Conservation (phyloP, 176 grass and related monocot genomes). For the Alopecurus myosuroides region DNA sequence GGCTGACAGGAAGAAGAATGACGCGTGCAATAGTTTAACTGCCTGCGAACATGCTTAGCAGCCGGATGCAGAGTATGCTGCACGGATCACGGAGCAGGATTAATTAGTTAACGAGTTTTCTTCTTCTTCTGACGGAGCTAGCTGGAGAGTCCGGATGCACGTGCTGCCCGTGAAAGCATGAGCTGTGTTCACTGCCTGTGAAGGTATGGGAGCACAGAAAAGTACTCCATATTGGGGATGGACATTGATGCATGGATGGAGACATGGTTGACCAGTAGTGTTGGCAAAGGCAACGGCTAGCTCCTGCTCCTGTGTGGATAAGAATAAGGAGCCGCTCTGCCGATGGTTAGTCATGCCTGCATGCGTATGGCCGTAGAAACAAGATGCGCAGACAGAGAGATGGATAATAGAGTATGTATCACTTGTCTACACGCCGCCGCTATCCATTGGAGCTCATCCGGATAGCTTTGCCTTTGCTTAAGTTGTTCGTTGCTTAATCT, state of each 20-base stretch:
- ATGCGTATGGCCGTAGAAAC: background rate
- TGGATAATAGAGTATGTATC: background rate
- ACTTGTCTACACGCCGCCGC: conserved; percentile 8
- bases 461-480: background rate
- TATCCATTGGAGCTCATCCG: background rate
- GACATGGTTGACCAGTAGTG: background rate
- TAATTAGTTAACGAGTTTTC: background rate
- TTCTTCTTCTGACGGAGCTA: background rate
- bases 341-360: background rate
- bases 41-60: background rate
- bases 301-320: background rate
- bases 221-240: background rate
- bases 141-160: conserved; percentile 10
- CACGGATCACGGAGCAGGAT: conserved; percentile 9
- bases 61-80: background rate
- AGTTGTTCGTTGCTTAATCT: background rate
- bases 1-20: background rate
- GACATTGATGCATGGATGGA: background rate
- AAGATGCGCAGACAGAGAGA: background rate
- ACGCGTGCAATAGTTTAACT: background rate
- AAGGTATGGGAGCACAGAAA: background rate
- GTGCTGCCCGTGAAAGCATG: conserved; percentile 5
- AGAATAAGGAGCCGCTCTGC: background rate
- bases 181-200: background rate
- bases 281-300: conserved; percentile 5